These are phyloP conservation scores for Aspergillus mulundensis DNA, from an alignment of 495 filamentous ascomycete species.

Conservation along the genomic window DNA sequence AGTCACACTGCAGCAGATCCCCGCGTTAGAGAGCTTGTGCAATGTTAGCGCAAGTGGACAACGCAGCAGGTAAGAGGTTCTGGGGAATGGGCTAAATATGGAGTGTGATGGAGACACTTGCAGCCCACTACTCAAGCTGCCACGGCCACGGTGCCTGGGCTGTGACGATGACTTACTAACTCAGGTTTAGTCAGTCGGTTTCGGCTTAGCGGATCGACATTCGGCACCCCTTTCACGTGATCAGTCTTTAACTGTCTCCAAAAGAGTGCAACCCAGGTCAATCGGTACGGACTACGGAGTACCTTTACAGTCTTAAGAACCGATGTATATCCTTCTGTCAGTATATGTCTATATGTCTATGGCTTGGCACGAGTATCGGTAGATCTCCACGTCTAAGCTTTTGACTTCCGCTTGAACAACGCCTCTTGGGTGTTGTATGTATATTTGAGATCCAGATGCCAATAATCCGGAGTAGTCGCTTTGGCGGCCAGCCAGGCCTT, in stretches of 20 bases:
- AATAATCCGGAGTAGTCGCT: constrained; percentile 65
- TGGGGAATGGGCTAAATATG: constrained; percentile 3
- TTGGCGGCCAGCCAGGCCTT: constrained; percentile 66
- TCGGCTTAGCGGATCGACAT: background rate
- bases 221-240: background rate
- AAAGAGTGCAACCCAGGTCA: too few species aligned
- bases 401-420: constrained; percentile 47
- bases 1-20: background rate
- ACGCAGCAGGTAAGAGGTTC: constrained; percentile 1
- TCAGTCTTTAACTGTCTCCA: background rate
- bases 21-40: background rate
- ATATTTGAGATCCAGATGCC: constrained; percentile 74
- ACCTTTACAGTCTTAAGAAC: too few species aligned
- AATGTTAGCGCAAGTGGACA: background rate
- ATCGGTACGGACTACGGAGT: too few species aligned
- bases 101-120: background rate
- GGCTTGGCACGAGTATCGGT: too few species aligned
- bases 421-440: constrained; percentile 67
- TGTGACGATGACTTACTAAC: background rate
- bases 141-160: background rate
- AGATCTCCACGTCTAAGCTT: too few species aligned
- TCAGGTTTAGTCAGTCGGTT: background rate
- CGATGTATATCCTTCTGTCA: too few species aligned
- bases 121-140: background rate
- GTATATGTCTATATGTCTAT: too few species aligned